Conservation (phyloP, 2,329 filamentous ascomycete genomes). For the Cercospora beticola region DNA sequence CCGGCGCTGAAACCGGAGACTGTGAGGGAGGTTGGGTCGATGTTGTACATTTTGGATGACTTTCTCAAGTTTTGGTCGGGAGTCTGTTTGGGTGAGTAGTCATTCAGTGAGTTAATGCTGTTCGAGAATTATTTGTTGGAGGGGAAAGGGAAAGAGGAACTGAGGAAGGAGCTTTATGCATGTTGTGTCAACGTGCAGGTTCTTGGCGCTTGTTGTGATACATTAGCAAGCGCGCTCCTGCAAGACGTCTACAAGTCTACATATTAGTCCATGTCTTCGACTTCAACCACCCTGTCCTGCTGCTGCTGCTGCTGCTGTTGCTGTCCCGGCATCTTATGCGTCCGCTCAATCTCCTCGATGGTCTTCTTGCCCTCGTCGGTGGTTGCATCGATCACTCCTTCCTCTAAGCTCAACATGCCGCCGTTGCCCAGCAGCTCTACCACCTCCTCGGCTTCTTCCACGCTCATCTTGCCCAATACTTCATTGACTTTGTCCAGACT, state of each 20-base stretch:
- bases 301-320: conserved; percentile 27
- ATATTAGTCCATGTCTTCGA: conserved; percentile 43
- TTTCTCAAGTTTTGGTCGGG: background rate
- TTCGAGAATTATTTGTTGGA: too few species aligned
- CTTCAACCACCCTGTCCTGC: conserved; percentile 39
- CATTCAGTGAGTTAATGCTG: background rate
- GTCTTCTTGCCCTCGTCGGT: conserved; percentile 40
- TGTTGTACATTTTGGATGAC: conserved; percentile 10
- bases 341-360: conserved; percentile 57
- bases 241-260: background rate
- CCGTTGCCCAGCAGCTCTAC: conserved; percentile 79
- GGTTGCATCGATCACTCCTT: conserved; percentile 89
- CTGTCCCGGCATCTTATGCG: conserved; percentile 75
- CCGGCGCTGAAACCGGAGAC: conserved; percentile 20
- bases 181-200: background rate
- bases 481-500: conserved; percentile 85
- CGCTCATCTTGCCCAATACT: conserved; percentile 82
- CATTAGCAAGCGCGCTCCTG: background rate
- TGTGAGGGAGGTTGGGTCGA: conserved; percentile 10
- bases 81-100: background rate
- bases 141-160: too few species aligned
- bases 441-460: conserved; percentile 82
- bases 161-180: background rate
- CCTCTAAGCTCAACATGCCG: conserved; percentile 84
- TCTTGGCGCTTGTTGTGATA: background rate